A percentile compares a stretch with the other conserved stretches of the same genome.
Conservation (phyloP, 2,329 filamentous ascomycete genomes). For the Colletotrichum neosansevieriae region DNA sequence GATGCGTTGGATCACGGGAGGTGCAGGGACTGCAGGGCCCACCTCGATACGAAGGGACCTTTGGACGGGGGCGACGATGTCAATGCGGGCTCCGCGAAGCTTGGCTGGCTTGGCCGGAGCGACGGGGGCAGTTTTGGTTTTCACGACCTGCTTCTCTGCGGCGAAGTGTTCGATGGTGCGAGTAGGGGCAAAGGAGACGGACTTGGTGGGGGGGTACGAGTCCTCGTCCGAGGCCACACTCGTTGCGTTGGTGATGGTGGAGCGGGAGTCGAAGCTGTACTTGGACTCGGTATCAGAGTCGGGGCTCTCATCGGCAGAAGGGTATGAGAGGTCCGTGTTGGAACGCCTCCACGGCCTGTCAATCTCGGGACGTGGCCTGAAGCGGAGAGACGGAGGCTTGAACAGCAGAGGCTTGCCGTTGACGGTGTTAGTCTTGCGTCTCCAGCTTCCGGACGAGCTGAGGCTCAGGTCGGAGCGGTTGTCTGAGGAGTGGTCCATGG, state of each 20-base stretch:
- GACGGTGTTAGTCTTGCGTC: conserved; percentile 8
- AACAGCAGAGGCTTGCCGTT: conserved; percentile 34
- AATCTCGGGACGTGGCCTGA: conserved; percentile 29
- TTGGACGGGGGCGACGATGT: conserved; percentile 27
- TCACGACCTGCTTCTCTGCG: conserved; percentile 25
- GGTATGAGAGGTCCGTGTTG: conserved; percentile 14
- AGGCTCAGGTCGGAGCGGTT: conserved; percentile 34
- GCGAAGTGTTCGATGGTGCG: conserved; percentile 11
- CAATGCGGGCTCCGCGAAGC: conserved; percentile 32
- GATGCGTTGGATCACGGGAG: conserved; percentile 27
- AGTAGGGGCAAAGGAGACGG: conserved; percentile 10
- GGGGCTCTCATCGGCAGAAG: conserved; percentile 37
- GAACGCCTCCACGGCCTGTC: conserved; percentile 36
- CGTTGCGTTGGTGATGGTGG: conserved; percentile 39
- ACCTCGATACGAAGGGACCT: conserved; percentile 25
- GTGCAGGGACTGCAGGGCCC: conserved; percentile 26
- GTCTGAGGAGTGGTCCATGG: conserved; percentile 28
- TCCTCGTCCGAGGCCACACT: conserved; percentile 36
- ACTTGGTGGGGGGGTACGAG: conserved; percentile 26
- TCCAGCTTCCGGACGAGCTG: conserved; percentile 31
- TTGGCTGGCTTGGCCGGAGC: conserved; percentile 34
- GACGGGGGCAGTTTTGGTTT: conserved; percentile 13
- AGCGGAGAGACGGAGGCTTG: conserved; percentile 39
- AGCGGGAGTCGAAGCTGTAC: conserved; percentile 37
- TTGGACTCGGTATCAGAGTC: conserved; percentile 40